Evolutionary conservation across 306 rosid species (phyloP).

Genomic region (Quercus bicolor): DNA sequence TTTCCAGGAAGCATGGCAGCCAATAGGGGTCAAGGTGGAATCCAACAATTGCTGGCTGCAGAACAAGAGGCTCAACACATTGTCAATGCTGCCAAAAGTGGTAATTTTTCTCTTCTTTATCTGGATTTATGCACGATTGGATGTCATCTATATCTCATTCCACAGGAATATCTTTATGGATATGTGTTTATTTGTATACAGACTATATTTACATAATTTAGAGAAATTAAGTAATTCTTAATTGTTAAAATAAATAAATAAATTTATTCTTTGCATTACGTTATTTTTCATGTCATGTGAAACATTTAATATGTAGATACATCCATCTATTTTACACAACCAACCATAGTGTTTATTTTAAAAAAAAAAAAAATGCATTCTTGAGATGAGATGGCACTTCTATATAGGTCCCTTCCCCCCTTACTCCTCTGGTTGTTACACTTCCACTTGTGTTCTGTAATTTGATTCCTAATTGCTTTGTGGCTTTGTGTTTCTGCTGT

Average conservation of each 20-base stretch:
- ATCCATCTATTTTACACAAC: neutral
- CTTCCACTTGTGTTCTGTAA: neutral
- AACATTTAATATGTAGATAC: neutral
- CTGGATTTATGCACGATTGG: neutral
- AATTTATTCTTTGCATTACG: neutral
- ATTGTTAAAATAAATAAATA: neutral
- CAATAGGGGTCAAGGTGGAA: slow-evolving; percentile 85
- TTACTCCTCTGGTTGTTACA: neutral
- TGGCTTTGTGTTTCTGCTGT: slow-evolving; percentile 13
- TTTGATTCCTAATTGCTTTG: slow-evolving; percentile 13
- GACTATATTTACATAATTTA: neutral
- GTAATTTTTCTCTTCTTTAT: slow-evolving; percentile 29
- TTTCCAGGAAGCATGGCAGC: slow-evolving; percentile 66
- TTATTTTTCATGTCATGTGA: neutral
- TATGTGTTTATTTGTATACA: neutral
- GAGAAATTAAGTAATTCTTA: neutral
- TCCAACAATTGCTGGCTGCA: slow-evolving; percentile 93
- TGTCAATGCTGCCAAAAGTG: slow-evolving; percentile 83
- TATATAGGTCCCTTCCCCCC: neutral
- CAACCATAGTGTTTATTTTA: neutral
- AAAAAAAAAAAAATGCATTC: neutral
- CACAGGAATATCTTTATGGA: neutral
- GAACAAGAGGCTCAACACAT: slow-evolving; percentile 98
- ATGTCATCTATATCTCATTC: neutral
- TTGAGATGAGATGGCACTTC: neutral